A percentile compares a stretch with the other conserved stretches of the same genome.
Conservation (phyloP, 768 basidiomycete species). For the Macrolepiota fuliginosa region DNA sequence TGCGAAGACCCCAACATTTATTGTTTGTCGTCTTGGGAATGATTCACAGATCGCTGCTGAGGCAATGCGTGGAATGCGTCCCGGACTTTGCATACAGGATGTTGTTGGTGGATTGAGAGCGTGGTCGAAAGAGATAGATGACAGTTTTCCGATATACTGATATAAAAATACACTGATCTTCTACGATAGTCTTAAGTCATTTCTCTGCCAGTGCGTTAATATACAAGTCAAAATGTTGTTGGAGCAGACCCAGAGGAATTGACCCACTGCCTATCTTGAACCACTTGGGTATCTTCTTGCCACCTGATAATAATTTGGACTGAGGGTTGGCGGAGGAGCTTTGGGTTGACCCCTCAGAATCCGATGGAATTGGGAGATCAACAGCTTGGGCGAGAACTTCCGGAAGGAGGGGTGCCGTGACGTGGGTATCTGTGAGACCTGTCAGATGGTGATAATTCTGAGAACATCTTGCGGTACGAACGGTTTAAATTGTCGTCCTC, state of each 20-base stretch:
- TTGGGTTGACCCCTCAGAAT: conserved; percentile 17
- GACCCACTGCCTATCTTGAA: conserved; percentile 66
- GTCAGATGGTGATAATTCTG: background rate
- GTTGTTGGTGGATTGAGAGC: conserved; percentile 80
- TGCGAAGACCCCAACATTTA: conserved; percentile 35
- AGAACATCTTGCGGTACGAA: conserved; percentile 25
- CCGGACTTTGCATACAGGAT: conserved; percentile 47
- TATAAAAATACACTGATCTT: conserved; percentile 1
- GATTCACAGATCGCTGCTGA: conserved; percentile 89
- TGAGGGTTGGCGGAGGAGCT: conserved; percentile 1
- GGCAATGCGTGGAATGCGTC: conserved; percentile 42
- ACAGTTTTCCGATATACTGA: conserved; percentile 78
- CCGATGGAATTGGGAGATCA: conserved; percentile 63
- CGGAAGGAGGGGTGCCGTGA: conserved; percentile 63
- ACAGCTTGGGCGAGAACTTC: conserved; percentile 55
- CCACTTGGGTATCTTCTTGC: conserved; percentile 78
- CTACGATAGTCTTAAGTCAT: conserved; percentile 13
- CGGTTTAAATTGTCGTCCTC: conserved; percentile 71
- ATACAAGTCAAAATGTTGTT: background rate
- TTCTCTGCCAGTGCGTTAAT: conserved; percentile 18
- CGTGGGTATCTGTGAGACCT: conserved; percentile 40
- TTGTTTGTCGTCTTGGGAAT: conserved; percentile 88
- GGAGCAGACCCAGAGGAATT: background rate
- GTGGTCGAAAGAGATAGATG: conserved; percentile 77
- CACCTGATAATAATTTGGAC: conserved; percentile 17